These are phyloP conservation scores for Aspergillus latus DNA, from an alignment of 2,329 filamentous ascomycete species.

Conservation along the genomic window DNA sequence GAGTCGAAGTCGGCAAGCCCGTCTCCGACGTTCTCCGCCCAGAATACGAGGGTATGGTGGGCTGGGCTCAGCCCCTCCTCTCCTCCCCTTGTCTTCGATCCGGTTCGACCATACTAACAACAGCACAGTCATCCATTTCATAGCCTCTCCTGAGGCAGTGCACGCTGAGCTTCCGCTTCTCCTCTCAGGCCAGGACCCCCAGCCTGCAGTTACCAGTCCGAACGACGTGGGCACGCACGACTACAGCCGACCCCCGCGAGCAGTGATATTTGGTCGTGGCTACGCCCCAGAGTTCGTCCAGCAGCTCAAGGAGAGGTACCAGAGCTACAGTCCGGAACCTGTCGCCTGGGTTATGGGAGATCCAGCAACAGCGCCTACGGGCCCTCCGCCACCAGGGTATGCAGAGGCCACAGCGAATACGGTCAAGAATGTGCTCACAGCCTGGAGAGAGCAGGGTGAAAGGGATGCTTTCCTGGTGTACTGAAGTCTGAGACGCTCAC, in stretches of 20 bases:
- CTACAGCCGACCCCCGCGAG: conserved; percentile 25
- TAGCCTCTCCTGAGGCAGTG: conserved; percentile 18
- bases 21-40: not conserved
- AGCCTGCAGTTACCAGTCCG: conserved; percentile 20
- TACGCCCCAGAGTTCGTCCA: conserved; percentile 19
- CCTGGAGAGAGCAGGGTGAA: not conserved
- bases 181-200: conserved; percentile 15
- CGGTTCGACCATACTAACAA: not conserved
- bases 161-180: conserved; percentile 25
- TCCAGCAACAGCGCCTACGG: conserved; percentile 14
- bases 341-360: conserved; percentile 19
- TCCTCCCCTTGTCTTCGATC: not conserved
- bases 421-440: not conserved
- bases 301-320: conserved; percentile 12
- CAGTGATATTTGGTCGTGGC: conserved; percentile 31
- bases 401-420: not conserved
- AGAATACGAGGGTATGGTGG: conserved; percentile 3
- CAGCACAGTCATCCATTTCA: conserved; percentile 26
- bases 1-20: not conserved
- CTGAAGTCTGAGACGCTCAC: not conserved
- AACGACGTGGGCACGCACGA: conserved; percentile 29
- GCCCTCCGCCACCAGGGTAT: conserved; percentile 1
- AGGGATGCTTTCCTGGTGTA: not conserved
- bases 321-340: conserved; percentile 2
- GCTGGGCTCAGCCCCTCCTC: too few species aligned